These are phyloP conservation scores for Solanum hybrid DNA, from an alignment of 305 asterid species.

Conservation along the genomic window DNA sequence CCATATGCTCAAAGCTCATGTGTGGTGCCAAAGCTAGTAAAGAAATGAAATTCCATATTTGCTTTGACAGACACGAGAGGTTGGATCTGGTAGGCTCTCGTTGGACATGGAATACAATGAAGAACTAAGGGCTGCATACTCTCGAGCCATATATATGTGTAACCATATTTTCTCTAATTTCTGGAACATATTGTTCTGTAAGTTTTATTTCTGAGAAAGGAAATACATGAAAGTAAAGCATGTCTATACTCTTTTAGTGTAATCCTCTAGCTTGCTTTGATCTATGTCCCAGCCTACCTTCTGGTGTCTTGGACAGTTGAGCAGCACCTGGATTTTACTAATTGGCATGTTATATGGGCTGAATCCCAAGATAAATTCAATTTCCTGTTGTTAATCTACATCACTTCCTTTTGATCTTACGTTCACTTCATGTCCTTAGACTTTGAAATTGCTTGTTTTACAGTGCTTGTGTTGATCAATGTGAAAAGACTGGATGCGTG, in stretches of 20 bases:
- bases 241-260: neutral
- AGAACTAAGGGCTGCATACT: neutral
- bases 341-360: neutral
- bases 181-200: neutral
- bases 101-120: neutral
- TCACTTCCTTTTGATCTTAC: neutral
- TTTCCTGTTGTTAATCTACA: neutral
- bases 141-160: neutral
- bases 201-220: neutral
- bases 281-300: neutral
- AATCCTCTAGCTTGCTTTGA: neutral
- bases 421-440: slow-evolving; percentile 2
- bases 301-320: neutral
- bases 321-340: neutral
- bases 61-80: neutral
- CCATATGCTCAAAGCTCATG: neutral
- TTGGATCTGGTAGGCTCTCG: neutral
- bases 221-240: neutral
- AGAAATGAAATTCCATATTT: neutral
- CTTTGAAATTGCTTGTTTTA: slow-evolving; percentile 18
- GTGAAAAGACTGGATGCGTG: slow-evolving; percentile 90
- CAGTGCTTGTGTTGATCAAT: slow-evolving; percentile 70
- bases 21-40: neutral
- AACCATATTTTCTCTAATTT: neutral
- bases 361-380: neutral